Evolutionary conservation across 495 filamentous ascomycete genomes (phyloP), one percentile per base, ranked within the genome.

Genomic region (Trichoderma reesei): DNA sequence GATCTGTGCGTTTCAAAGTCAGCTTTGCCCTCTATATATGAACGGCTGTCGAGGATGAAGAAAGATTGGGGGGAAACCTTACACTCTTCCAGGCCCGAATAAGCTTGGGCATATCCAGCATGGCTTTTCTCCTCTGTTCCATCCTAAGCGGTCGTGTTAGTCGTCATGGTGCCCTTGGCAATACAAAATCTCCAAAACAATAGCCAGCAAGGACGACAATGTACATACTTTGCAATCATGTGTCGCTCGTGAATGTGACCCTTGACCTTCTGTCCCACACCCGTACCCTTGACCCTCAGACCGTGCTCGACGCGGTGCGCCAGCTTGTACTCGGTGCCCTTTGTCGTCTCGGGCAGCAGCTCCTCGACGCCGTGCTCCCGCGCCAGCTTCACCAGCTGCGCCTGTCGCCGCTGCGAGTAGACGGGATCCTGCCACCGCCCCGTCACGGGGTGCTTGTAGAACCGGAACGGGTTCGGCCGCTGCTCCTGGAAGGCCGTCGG

Each of bases 1-100:
- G 77, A 84, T 80, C 90, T 96, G 74, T 72, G 9, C 41, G 33
- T 41, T 20, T 18, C 10, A 39, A n/a, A 60, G 65, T 71, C 16
- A 71, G 66, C 41, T 5, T 26, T 34, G 16, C 63, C 26, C 26
- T 26, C 26, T 26, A 1, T 26, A 1, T 26, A 26, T 5, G 18
- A 7, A 41, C 3, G 42, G 1, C 42, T 51, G 14, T 36, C 16
- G 9, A 9, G 3, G 39, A 13, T 31, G 62, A 7, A 59, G 20
- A 20, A 62, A 44, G 48, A 11, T 6, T 59, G 51, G 61, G 14
- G 26, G 14, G 62, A 60, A 39, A 44, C 78, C 83, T 73, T 74
- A 94, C 91, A 88, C 91, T 86, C 79, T 96, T 94, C 95, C 94
- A 98, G 76, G 87, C 79, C 74, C 88, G 80, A 68, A 98, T 86